Evolutionary conservation across 2,329 filamentous ascomycete species (phyloP).

Genomic region (Alternaria alternata): DNA sequence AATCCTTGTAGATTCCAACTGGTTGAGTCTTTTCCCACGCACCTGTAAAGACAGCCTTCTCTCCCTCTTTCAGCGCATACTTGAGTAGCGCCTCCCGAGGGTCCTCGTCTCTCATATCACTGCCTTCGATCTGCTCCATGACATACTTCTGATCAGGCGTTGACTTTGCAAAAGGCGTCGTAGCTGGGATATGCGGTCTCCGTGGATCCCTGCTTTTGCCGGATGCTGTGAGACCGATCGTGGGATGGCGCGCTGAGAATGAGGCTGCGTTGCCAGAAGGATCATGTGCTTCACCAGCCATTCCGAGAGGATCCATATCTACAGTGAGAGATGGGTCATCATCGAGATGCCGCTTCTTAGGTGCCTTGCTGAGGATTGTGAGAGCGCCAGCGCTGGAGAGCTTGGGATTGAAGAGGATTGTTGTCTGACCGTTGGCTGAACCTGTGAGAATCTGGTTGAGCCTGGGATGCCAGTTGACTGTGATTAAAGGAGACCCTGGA

Average conservation of each 20-base stretch:
- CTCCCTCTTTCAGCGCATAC: constrained; percentile 92
- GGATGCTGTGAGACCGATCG: constrained; percentile 77
- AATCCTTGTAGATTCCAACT: constrained; percentile 85
- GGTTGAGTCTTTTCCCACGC: constrained; percentile 94
- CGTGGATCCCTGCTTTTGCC: constrained; percentile 81
- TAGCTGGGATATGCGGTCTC: constrained; percentile 81
- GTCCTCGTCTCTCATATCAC: constrained; percentile 94
- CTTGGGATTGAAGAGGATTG: constrained; percentile 88
- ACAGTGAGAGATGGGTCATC: constrained; percentile 84
- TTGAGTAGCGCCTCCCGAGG: constrained; percentile 91
- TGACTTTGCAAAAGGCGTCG: constrained; percentile 89
- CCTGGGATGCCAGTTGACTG: constrained; percentile 89
- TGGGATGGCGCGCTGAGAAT: constrained; percentile 69
- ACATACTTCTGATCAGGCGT: constrained; percentile 92
- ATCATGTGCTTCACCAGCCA: constrained; percentile 82
- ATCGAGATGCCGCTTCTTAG: constrained; percentile 94
- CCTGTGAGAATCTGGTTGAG: constrained; percentile 96
- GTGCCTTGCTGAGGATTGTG: constrained; percentile 88
- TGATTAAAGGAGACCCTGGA: constrained; percentile 80
- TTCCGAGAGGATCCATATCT: constrained; percentile 76
- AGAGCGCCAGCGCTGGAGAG: constrained; percentile 83
- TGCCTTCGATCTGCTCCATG: constrained; percentile 85
- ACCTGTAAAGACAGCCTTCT: constrained; percentile 92
- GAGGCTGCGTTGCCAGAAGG: constrained; percentile 63
- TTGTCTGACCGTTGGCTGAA: constrained; percentile 88